These are phyloP conservation scores for Pichia membranifaciens DNA, from an alignment of 805 yeast species.

Conservation along the genomic window DNA sequence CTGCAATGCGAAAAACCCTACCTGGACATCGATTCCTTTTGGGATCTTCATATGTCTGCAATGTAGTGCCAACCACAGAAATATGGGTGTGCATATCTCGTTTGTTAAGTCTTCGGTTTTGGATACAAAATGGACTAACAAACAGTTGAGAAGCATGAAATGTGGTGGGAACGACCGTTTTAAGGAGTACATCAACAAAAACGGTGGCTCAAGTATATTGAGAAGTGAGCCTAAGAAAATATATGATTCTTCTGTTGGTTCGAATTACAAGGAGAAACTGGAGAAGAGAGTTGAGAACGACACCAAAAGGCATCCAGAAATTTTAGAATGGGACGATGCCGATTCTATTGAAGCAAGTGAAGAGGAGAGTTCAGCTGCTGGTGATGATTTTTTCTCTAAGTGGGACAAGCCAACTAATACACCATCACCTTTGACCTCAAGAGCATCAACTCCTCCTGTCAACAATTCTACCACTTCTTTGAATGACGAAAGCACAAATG, in stretches of 20 bases:
- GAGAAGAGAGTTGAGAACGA: conserved; percentile 64
- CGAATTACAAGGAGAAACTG: conserved; percentile 72
- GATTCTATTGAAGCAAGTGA: conserved; percentile 35
- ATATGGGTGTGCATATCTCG: conserved; percentile 91
- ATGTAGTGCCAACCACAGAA: conserved; percentile 93
- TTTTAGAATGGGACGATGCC: conserved; percentile 57
- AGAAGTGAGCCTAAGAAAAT: conserved; percentile 66
- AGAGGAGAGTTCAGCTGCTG: conserved; percentile 42
- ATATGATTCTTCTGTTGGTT: conserved; percentile 78
- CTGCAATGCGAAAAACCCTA: conserved; percentile 89
- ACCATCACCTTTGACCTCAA: conserved; percentile 43
- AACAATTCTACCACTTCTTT: conserved; percentile 33
- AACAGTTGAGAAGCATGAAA: conserved; percentile 85
- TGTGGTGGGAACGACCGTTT: conserved; percentile 90
- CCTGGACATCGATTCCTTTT: conserved; percentile 97
- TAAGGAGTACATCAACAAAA: conserved; percentile 72
- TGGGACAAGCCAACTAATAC: conserved; percentile 78
- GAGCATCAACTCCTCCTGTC: conserved; percentile 34
- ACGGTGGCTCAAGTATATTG: conserved; percentile 76
- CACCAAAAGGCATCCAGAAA: conserved; percentile 63
- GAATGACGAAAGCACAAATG: conserved; percentile 7
- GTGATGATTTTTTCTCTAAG: conserved; percentile 84
- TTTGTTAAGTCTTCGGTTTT: conserved; percentile 88
- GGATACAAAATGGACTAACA: conserved; percentile 85
- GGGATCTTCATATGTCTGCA: conserved; percentile 90